Base-by-base conservation (phyloP, 73 alveolate species). In the Stentor coeruleus region DNA sequence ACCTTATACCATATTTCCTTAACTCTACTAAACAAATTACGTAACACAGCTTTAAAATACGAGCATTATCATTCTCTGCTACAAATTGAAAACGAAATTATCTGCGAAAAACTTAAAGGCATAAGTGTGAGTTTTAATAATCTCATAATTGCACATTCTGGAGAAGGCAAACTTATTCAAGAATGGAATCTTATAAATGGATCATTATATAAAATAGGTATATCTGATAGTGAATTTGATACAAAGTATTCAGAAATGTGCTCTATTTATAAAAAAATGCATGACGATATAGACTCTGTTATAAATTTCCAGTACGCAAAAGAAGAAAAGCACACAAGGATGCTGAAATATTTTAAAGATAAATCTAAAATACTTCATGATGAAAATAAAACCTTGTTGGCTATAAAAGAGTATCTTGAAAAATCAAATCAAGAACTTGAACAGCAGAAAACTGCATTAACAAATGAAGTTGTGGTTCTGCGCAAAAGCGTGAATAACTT, bases 41-140 rank as follows among this genome's bases (percentile, higher is more conserved):
- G 20, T 11, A 49, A 49, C 66, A 11, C 66, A 20, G 20, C 20
- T 6, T 37, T 75, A n/a, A 15, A 75, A 39, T 14, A n/a, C 39
- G 83, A 75, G 2, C 77, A 38, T 75, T 41, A 40, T 41, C 59
- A 72, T 55, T 15, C 89, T 33, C 76, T 90, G 28, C 35, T 83
- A 36, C 39, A 58, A 38, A 87, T 87, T 90, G 93, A 90, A 80
- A 74, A 59, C 39, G 96, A 90, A 39, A 87, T 90, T 28, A 87
- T 87, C 81, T 91, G 91, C 31, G 91, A 90, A 37, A 33, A 82
- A 55, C 81, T 90, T 3, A 79, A 74, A 57, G 76, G 88, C 35
- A 89, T 87, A 28, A 26, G n/a, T 40, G 33, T 20, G 6, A 15
- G 28, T 40, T 20, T 75, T n/a, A 39, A 14, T n/a, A 33, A 75